These are phyloP conservation scores for Arachis hypogaea DNA, from an alignment of 306 rosid genomes.

Conservation along the genomic window DNA sequence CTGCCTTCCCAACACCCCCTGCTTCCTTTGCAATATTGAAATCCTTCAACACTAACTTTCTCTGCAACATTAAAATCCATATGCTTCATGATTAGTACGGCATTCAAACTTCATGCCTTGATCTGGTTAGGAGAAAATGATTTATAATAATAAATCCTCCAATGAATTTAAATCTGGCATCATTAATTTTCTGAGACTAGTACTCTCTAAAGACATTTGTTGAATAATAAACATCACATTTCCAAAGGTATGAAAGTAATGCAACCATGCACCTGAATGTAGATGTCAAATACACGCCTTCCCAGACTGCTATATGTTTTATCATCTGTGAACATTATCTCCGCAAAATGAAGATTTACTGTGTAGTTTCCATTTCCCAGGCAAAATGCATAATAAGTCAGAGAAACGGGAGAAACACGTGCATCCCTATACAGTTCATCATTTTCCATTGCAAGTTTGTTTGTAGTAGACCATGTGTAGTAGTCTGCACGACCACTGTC, in stretches of 20 bases:
- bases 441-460: conserved; percentile 20
- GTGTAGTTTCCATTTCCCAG: conserved; percentile 9
- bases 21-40: conserved; percentile 44
- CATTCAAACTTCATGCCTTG: background rate
- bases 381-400: conserved; percentile 38
- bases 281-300: conserved; percentile 27
- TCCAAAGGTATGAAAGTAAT: background rate
- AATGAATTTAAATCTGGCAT: background rate
- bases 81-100: background rate
- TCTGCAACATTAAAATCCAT: conserved; percentile 21
- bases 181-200: background rate
- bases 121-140: background rate
- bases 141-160: background rate
- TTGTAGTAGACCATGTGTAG: conserved; percentile 1
- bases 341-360: conserved; percentile 28
- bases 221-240: too few relatives aligned
- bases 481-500: background rate
- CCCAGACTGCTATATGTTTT: conserved; percentile 29
- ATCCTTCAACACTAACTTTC: conserved; percentile 21
- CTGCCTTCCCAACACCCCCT: conserved; percentile 27
- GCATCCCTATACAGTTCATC: conserved; percentile 55
- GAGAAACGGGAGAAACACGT: conserved; percentile 41
- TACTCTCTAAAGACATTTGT: too few relatives aligned
- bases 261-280: conserved; percentile 32
- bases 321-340: conserved; percentile 35